phyloP scores from a whole-genome alignment of 2,329 filamentous ascomycete genomes.

The Biscogniauxia mediterranea region DNA sequence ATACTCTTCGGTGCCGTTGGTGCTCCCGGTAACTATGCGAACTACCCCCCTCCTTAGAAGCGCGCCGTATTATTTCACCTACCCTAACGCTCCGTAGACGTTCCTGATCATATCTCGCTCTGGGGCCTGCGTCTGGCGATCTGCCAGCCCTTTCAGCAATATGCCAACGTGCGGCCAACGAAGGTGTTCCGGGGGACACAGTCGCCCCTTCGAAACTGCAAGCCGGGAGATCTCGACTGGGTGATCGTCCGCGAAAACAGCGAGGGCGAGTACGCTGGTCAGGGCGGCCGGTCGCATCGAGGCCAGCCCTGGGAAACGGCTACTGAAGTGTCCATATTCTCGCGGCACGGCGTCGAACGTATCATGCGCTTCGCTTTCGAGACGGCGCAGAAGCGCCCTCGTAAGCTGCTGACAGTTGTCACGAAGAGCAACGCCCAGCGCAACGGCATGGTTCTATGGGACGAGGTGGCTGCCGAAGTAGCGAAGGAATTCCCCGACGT shows the following conservation, averaged over 20 bases:
- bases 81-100: conserved; percentile 36
- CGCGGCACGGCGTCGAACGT: conserved; percentile 56
- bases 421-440: conserved; percentile 66
- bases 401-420: conserved; percentile 60
- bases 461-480: conserved; percentile 57
- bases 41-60: not conserved
- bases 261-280: conserved; percentile 65
- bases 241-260: conserved; percentile 66
- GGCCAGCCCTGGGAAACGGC: conserved; percentile 59
- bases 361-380: conserved; percentile 65
- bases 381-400: conserved; percentile 53
- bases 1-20: conserved; percentile 66
- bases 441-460: conserved; percentile 68
- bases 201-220: conserved; percentile 53
- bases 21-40: conserved; percentile 43
- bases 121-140: conserved; percentile 65
- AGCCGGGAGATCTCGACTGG: conserved; percentile 59
- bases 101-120: conserved; percentile 65
- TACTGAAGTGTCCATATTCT: conserved; percentile 64
- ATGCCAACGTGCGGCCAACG: conserved; percentile 64
- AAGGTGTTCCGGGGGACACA: conserved; percentile 58
- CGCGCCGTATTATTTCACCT: not conserved
- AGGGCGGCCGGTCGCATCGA: conserved; percentile 60
- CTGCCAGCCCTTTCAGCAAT: conserved; percentile 63
- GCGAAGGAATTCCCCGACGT: conserved; percentile 59